Base-by-base conservation (phyloP, 2,329 filamentous ascomycete species). In the Colletotrichum sp. region DNA sequence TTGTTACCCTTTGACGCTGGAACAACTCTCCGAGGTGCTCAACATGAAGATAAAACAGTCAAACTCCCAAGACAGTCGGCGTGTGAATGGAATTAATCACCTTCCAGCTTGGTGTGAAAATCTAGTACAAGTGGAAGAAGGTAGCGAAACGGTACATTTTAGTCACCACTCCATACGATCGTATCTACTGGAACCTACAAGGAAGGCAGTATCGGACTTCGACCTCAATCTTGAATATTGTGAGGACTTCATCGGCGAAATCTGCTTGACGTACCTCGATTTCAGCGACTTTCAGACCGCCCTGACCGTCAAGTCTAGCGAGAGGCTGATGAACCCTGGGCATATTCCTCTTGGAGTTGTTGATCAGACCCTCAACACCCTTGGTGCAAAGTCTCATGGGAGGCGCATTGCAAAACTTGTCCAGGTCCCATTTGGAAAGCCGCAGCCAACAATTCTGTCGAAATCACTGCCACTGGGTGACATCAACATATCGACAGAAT, bases 151-250 rank as follows among this genome's bases (percentile, higher is more conserved):
- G 3, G 58, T 62, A 0, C 58, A 62, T 24, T 62, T 62, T 18
- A 62, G 58, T 16, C 30, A 62, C 30, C 58, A 62, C 24, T 62
- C 30, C 8, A 62, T 62, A 28, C 18, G 18, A 5, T 2, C 58
- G 2, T 62, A 62, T 62, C 5, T 62, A 0, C 55, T 60, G 3
- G 26, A 15, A 8, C 16, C n/a, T 30, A 12, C 8, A 6, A 5
- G 4, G 32, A 24, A 34, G 58, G 8, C 30, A 8, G 4, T 13
- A 0, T 5, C 26, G 5, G 26, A 8, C 3, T 62, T 62, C 10
- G 8, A 36, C 0, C 16, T 60, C 12, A 1, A 60, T 12, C 8
- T 60, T 5, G 1, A 13, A 3, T 1, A 24, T 5, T 32, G 28
- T 9, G 30, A 62, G 6, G 16, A 21, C 18, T 34, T 32, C 3